Evolutionary conservation across 73 alveolate species (phyloP).

Genomic region (Paramecium octaurelia): DNA sequence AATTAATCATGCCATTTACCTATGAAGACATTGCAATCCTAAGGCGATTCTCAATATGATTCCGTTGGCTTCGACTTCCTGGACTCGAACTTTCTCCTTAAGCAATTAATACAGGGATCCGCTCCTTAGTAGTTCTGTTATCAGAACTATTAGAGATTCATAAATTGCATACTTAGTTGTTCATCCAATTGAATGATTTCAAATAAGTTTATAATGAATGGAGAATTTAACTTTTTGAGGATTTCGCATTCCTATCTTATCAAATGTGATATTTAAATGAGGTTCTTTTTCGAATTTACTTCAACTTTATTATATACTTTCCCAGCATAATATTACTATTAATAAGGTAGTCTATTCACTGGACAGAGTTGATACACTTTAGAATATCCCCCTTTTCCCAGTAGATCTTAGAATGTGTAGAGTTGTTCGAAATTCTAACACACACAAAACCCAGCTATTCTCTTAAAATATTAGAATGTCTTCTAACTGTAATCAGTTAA

Average conservation of each 20-base stretch:
- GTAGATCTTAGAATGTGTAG: not conserved
- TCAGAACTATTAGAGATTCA: not conserved
- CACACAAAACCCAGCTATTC: not conserved
- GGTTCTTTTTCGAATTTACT: not conserved
- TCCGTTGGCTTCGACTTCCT: not conserved
- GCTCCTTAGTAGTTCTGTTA: not conserved
- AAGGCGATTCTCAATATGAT: not conserved
- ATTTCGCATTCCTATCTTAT: not conserved
- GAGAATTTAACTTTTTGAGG: not conserved
- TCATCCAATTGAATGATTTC: conserved; percentile 18
- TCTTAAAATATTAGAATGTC: not conserved
- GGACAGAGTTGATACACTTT: conserved; percentile 11
- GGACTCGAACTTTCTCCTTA: not conserved
- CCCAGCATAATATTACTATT: not conserved
- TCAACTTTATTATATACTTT: not conserved
- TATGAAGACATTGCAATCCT: not conserved
- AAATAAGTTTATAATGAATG: not conserved
- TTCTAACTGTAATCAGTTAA: not conserved
- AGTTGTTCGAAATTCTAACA: conserved; percentile 31
- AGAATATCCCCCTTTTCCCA: conserved; percentile 42
- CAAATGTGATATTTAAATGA: not conserved
- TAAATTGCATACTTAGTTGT: not conserved
- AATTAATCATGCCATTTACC: not conserved
- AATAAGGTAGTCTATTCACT: not conserved
- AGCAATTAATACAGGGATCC: not conserved